Percentiles rank a stretch among this genome's conserved stretches.
Conservation (phyloP, 192 early-diverging fungal genomes). For the Rhizoclosmatium globosum region DNA sequence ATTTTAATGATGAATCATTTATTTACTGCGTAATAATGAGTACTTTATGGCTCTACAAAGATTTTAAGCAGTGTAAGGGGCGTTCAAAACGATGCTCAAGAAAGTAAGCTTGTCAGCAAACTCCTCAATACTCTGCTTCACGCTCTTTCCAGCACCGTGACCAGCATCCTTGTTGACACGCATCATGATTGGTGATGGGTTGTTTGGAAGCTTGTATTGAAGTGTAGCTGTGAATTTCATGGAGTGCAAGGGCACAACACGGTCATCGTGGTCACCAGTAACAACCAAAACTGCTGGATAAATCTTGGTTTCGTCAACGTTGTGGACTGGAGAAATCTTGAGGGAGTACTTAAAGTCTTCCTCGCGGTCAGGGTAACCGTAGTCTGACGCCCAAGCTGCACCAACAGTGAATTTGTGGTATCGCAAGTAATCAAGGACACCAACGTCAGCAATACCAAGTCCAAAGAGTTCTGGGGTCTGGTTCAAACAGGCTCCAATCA, state of each 20-base stretch:
- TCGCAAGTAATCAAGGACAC: slow-evolving; percentile 75
- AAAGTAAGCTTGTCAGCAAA: slow-evolving; percentile 70
- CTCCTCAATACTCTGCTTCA: slow-evolving; percentile 63
- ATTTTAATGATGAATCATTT: too few species aligned
- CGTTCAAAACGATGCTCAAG: slow-evolving; percentile 54
- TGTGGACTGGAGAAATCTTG: slow-evolving; percentile 71
- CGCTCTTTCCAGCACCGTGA: slow-evolving; percentile 74
- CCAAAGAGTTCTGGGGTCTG: slow-evolving; percentile 80
- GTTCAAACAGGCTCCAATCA: slow-evolving; percentile 74
- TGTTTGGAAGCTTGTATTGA: slow-evolving; percentile 61
- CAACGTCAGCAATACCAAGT: slow-evolving; percentile 70
- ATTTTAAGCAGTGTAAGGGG: slow-evolving; percentile 3
- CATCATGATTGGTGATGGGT: slow-evolving; percentile 63
- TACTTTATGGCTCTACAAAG: too few species aligned
- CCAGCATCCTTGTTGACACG: slow-evolving; percentile 72
- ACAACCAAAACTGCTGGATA: slow-evolving; percentile 70
- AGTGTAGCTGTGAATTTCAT: slow-evolving; percentile 69
- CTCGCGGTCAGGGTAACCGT: slow-evolving; percentile 42
- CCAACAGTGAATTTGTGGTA: slow-evolving; percentile 85
- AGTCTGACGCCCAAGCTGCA: slow-evolving; percentile 71
- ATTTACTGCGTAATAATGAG: too few species aligned
- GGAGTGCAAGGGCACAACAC: slow-evolving; percentile 75
- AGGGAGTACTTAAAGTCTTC: slow-evolving; percentile 30
- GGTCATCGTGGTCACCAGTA: slow-evolving; percentile 76
- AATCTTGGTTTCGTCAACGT: slow-evolving; percentile 53